Evolutionary conservation across 805 yeast species (phyloP).

Genomic region (Wickerhamomyces canadensis): DNA sequence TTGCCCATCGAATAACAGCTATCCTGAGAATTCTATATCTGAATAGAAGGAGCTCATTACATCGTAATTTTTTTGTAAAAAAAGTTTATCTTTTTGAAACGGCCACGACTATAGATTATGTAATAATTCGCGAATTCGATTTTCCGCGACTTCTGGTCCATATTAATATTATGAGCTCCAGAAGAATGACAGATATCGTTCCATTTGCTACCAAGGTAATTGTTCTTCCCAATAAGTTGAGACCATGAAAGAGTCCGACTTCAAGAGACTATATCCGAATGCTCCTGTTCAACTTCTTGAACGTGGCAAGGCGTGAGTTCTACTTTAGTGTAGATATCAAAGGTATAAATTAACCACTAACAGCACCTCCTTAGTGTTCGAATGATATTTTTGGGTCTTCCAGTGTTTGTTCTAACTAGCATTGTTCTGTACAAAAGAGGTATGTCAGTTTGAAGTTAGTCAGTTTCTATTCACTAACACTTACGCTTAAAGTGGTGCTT

Average conservation of each 20-base stretch:
- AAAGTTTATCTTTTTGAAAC: too few species aligned
- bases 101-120: too few species aligned
- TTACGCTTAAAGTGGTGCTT: slow-evolving; percentile 7
- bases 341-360: not conserved
- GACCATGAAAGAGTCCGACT: slow-evolving; percentile 20
- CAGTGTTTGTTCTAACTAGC: slow-evolving; percentile 17
- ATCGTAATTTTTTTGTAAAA: too few species aligned
- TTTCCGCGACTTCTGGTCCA: not conserved
- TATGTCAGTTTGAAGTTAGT: slow-evolving; percentile 2
- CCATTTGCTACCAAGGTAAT: too few species aligned
- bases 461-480: not conserved
- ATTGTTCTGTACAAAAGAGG: slow-evolving; percentile 17
- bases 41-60: not conserved
- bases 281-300: slow-evolving; percentile 17
- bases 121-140: too few species aligned
- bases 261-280: slow-evolving; percentile 17
- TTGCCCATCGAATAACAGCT: slow-evolving; percentile 21
- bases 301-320: slow-evolving; percentile 16
- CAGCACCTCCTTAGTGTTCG: slow-evolving; percentile 15
- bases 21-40: too few species aligned
- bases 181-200: too few species aligned
- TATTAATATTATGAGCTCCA: too few species aligned
- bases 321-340: not conserved
- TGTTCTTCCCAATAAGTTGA: too few species aligned
- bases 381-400: slow-evolving; percentile 19